These are phyloP conservation scores for Thielaviopsis populi DNA, from an alignment of 2,329 filamentous ascomycete species.

Conservation along the genomic window DNA sequence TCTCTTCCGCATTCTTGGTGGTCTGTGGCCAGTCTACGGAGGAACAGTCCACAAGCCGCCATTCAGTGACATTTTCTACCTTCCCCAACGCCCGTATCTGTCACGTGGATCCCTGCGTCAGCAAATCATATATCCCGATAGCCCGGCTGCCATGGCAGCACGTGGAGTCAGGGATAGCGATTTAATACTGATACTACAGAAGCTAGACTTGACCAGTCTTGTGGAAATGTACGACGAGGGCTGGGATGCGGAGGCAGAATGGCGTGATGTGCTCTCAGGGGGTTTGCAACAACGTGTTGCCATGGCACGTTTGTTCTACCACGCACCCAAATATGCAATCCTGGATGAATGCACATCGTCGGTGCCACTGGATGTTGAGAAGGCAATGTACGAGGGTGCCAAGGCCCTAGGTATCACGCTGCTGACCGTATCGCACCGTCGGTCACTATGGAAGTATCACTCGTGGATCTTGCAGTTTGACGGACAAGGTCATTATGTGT, in stretches of 20 bases:
- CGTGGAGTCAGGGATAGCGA: constrained; percentile 73
- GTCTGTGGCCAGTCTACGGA: constrained; percentile 94
- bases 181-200: constrained; percentile 58
- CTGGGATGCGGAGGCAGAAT: constrained; percentile 91
- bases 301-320: constrained; percentile 92
- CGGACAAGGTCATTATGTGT: constrained; percentile 81
- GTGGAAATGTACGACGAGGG: constrained; percentile 61
- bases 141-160: constrained; percentile 68
- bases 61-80: constrained; percentile 92
- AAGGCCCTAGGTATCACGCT: constrained; percentile 84
- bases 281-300: constrained; percentile 92
- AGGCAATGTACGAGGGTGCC: constrained; percentile 92
- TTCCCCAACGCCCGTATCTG: constrained; percentile 88
- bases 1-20: constrained; percentile 88
- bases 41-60: constrained; percentile 84
- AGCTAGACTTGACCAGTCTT: constrained; percentile 70
- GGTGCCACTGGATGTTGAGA: constrained; percentile 89
- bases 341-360: constrained; percentile 91
- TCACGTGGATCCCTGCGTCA: constrained; percentile 84
- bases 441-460: constrained; percentile 94
- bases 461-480: constrained; percentile 91
- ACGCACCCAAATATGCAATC: constrained; percentile 83
- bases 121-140: constrained; percentile 94
- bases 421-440: constrained; percentile 87
- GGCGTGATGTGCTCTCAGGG: constrained; percentile 84